These are phyloP conservation scores for Trichoderma asperelloides DNA, from an alignment of 495 filamentous ascomycete genomes.

Conservation along the genomic window DNA sequence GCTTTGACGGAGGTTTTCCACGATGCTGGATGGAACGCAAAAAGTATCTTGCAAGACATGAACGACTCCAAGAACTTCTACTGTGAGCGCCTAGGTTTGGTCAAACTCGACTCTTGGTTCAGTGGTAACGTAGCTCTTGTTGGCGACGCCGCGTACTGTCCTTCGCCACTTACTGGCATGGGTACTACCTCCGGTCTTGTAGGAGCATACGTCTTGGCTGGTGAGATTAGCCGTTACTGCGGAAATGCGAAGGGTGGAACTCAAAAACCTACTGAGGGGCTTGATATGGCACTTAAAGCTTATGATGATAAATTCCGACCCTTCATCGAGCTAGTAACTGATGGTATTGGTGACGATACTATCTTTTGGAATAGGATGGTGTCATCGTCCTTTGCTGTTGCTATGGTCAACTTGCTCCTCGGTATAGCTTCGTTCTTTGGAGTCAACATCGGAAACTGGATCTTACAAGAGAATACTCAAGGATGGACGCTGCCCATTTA, in stretches of 20 bases:
- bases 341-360: conserved; percentile 5
- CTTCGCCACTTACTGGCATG: conserved; percentile 34
- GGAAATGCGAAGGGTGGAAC: neutral
- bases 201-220: conserved; percentile 43
- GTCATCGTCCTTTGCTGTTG: neutral
- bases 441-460: conserved; percentile 22
- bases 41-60: conserved; percentile 31
- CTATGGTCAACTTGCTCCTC: conserved; percentile 1
- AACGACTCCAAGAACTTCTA: conserved; percentile 39
- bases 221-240: conserved; percentile 33
- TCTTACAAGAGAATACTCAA: conserved; percentile 23
- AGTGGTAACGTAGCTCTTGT: conserved; percentile 29
- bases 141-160: conserved; percentile 37
- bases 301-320: conserved; percentile 38
- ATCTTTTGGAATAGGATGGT: neutral
- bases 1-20: conserved; percentile 28
- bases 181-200: conserved; percentile 37
- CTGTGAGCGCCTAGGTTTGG: conserved; percentile 35
- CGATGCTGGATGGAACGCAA: conserved; percentile 35
- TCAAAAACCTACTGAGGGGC: conserved; percentile 14
- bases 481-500: conserved; percentile 28
- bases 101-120: conserved; percentile 27
- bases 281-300: conserved; percentile 25
- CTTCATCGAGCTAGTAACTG: conserved; percentile 29
- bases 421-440: conserved; percentile 21